Conservation (phyloP, 2,329 filamentous ascomycete species). For the Venturia effusa region DNA sequence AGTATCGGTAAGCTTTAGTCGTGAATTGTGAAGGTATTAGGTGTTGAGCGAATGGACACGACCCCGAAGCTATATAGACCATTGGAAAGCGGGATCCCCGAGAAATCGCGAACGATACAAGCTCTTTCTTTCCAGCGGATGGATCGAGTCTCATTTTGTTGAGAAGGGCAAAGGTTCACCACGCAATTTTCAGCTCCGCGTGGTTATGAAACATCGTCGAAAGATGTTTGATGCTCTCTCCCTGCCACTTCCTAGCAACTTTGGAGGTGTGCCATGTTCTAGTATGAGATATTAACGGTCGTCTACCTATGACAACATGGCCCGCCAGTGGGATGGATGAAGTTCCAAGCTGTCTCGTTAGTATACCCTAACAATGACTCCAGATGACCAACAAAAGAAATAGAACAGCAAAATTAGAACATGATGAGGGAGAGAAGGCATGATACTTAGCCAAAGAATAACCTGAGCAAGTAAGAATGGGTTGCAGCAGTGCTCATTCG, state of each 20-base stretch:
- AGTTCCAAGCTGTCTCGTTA: background rate
- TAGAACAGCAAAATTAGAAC: background rate
- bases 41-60: background rate
- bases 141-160: background rate
- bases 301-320: background rate
- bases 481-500: background rate
- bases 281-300: background rate
- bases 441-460: background rate
- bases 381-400: background rate
- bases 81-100: background rate
- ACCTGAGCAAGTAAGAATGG: background rate
- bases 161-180: background rate
- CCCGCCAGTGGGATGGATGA: background rate
- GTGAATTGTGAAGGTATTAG: background rate
- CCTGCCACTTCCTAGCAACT: too few relatives aligned
- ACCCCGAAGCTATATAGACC: background rate
- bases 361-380: background rate
- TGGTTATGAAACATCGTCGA: background rate
- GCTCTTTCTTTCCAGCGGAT: background rate
- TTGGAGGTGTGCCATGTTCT: too few relatives aligned
- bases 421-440: background rate
- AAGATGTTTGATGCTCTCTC: background rate
- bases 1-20: background rate
- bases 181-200: background rate
- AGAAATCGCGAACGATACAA: background rate